phyloP scores from a whole-genome alignment of 2,329 filamentous ascomycete genomes.

The Chaetomiaceae sp. region DNA sequence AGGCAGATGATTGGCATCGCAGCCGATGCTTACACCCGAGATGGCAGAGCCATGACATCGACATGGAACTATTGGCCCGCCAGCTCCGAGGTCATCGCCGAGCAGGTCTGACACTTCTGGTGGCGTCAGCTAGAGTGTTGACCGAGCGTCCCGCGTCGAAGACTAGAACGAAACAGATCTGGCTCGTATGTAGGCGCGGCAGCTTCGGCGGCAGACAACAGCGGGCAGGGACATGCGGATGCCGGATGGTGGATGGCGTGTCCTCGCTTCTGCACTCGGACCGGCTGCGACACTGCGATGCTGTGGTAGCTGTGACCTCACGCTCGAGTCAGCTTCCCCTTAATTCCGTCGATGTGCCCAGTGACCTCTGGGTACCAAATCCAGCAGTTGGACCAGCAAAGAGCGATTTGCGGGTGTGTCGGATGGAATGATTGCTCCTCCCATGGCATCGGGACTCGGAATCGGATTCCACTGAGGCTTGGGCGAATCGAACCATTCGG shows the following conservation, averaged over 20 bases:
- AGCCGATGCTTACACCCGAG: neutral
- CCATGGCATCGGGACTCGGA: neutral
- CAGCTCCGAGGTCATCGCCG: neutral
- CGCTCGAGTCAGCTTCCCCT: neutral
- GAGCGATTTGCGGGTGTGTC: conserved; percentile 1
- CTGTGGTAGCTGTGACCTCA: neutral
- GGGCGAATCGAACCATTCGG: neutral
- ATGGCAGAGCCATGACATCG: neutral
- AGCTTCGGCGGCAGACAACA: too few species aligned
- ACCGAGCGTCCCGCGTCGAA: neutral
- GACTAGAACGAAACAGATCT: neutral
- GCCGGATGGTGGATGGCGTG: too few species aligned
- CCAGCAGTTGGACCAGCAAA: neutral
- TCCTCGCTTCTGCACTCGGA: neutral
- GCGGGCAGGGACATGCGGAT: too few species aligned
- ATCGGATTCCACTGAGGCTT: conserved; percentile 7
- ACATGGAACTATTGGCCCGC: neutral
- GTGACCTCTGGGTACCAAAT: neutral
- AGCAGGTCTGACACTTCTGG: neutral
- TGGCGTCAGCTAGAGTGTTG: neutral
- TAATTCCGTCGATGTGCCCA: neutral
- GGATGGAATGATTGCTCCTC: neutral
- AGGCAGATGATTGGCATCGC: neutral
- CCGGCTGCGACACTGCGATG: conserved; percentile 2
- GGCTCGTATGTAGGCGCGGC: neutral